These are phyloP conservation scores for Berberis thunbergii DNA, from an alignment of 164 flowering plant species.

Conservation along the genomic window DNA sequence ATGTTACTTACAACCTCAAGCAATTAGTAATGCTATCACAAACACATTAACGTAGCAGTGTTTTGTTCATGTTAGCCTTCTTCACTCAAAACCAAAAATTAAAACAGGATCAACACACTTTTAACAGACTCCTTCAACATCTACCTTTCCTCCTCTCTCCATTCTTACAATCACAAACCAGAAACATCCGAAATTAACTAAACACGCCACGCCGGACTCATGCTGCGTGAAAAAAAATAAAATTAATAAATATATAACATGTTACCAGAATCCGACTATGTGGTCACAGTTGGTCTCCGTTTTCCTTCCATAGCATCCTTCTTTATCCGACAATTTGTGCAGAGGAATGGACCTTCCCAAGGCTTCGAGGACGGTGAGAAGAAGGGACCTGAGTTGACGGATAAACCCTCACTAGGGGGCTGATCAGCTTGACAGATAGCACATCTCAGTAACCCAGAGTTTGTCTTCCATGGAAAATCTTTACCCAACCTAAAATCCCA, in stretches of 20 bases:
- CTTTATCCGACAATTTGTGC: slow-evolving; percentile 62
- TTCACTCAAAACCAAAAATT: slow-evolving; percentile 7
- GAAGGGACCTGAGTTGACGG: slow-evolving; percentile 49
- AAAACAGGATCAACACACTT: slow-evolving; percentile 20
- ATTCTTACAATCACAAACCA: slow-evolving; percentile 15
- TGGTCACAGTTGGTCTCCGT: slow-evolving; percentile 28
- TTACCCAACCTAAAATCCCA: slow-evolving; percentile 50
- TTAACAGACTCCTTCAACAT: slow-evolving; percentile 12
- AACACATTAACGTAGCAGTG: slow-evolving; percentile 15
- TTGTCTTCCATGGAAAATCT: slow-evolving; percentile 39
- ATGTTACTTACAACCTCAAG: slow-evolving; percentile 31
- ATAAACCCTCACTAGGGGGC: slow-evolving; percentile 44
- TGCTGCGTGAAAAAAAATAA: slow-evolving; percentile 23
- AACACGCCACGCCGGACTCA: slow-evolving; percentile 22
- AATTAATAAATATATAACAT: slow-evolving; percentile 17
- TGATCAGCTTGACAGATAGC: slow-evolving; percentile 90
- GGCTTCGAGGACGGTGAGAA: slow-evolving; percentile 62
- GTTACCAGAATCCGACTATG: slow-evolving; percentile 16
- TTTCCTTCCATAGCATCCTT: slow-evolving; percentile 99
- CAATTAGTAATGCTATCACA: slow-evolving; percentile 31
- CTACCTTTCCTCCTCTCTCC: slow-evolving; percentile 18
- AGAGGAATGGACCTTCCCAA: slow-evolving; percentile 81
- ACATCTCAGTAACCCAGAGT: slow-evolving; percentile 60
- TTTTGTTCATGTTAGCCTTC: slow-evolving; percentile 8
- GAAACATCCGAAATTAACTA: slow-evolving; percentile 7